Evolutionary conservation across 495 filamentous ascomycete species (phyloP), one percentile per base, ranked within the genome.

Genomic region (Thozetella sp.): DNA sequence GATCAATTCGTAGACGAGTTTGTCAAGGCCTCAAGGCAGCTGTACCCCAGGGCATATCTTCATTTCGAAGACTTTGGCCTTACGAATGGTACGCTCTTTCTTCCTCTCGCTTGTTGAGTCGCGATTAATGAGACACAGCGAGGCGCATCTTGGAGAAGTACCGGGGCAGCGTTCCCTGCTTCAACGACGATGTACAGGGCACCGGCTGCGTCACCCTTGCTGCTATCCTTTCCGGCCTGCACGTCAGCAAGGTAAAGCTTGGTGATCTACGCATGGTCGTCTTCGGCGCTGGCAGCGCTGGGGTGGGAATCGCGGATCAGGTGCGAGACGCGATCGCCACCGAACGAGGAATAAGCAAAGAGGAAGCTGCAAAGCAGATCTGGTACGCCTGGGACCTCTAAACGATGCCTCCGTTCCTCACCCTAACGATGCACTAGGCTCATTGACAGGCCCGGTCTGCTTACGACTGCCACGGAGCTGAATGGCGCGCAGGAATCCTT

Each of bases 141-240:
- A 72, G 88, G 26, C 80, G 89, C 20, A 85, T 96, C 3, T 77
- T 97, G 9, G 90, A 96, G 57, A 86, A 83, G 30, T 96, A 92
- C 63, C 78, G 86, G 3, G 76, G 86, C 0, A 59, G 88, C 22
- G 86, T 96, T 4, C 78, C 93, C 0, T 96, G 92, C 69, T 95
- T 97, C 80, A 97, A 96, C 60, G 93, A 96, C 55, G 93, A 97
- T 72, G 88, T 97, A 1, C 93, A 97, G 69, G 93, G 93, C 2
- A 97, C 93, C 1, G 93, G 93, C 0, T 91, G 89, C 34, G 91
- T 97, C 2, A 96, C 93, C 0, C 76, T 96, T 2, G 93, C 92
- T 0, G 92, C 88, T 0, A 88, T 97, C 59, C 84, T 90, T 72
- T 83, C 90, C 1, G 91, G 80, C 1, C 72, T 92, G 13, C 82